Evolutionary conservation across 768 basidiomycete species (phyloP).

Genomic region (Lactifluus echinatus): DNA sequence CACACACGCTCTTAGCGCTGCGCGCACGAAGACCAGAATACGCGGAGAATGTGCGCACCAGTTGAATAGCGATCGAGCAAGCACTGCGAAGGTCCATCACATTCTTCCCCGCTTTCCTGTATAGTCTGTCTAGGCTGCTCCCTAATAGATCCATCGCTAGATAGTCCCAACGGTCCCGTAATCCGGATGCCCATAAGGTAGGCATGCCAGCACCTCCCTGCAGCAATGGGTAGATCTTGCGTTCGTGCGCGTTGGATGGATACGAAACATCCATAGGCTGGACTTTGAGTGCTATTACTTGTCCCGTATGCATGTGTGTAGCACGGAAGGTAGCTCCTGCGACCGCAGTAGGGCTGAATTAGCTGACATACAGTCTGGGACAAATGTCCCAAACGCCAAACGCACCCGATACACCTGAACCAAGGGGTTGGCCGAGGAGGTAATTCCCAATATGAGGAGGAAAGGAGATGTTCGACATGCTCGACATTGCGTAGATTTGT

Average conservation of each 20-base stretch:
- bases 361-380: too few relatives aligned
- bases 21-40: not conserved
- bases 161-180: conserved; percentile 28
- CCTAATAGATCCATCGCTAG: conserved; percentile 75
- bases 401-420: conserved; percentile 68
- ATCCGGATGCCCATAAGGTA: conserved; percentile 48
- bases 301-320: conserved; percentile 42
- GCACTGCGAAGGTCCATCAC: conserved; percentile 63
- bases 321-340: conserved; percentile 67
- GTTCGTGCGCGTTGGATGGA: conserved; percentile 68
- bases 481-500: not conserved
- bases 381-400: too few relatives aligned
- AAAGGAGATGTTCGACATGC: conserved; percentile 12
- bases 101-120: conserved; percentile 45
- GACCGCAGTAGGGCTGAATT: not conserved
- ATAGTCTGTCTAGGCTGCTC: conserved; percentile 55
- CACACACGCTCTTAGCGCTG: not conserved
- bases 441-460: conserved; percentile 48
- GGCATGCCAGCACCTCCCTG: conserved; percentile 73
- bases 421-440: conserved; percentile 48
- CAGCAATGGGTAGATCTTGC: conserved; percentile 55
- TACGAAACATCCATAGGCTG: conserved; percentile 64
- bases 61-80: conserved; percentile 67
- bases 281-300: conserved; percentile 65
- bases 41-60: conserved; percentile 38